Evolutionary conservation across 1,284 basidiomycete genomes (phyloP).

Genomic region (Takashimella koratensis): DNA sequence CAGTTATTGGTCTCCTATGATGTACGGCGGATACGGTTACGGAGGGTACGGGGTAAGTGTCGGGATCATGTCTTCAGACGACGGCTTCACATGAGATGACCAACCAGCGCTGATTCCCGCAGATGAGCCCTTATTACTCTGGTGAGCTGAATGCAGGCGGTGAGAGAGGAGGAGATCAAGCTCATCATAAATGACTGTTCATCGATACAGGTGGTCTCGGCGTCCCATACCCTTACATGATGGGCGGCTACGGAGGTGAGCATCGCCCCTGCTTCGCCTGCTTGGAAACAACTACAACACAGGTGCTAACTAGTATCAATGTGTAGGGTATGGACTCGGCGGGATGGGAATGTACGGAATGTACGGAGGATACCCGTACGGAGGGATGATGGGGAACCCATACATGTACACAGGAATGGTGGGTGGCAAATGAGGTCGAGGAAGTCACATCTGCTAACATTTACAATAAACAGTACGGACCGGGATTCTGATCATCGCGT

Average conservation of each 20-base stretch:
- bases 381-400: slow-evolving; percentile 21
- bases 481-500: slow-evolving; percentile 5
- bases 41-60: background rate
- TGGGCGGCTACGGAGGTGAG: slow-evolving; percentile 4
- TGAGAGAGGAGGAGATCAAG: background rate
- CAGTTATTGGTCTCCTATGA: background rate
- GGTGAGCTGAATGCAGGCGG: background rate
- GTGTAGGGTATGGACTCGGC: slow-evolving; percentile 23
- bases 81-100: no score
- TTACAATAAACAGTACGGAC: slow-evolving; percentile 6
- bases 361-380: slow-evolving; percentile 23
- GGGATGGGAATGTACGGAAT: slow-evolving; percentile 6
- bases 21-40: background rate
- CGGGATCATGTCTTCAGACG: no score
- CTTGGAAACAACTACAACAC: background rate
- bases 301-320: slow-evolving; percentile 19
- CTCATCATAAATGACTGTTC: background rate
- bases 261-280: background rate
- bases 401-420: slow-evolving; percentile 36
- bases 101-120: no score
- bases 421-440: no score
- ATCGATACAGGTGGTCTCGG: background rate
- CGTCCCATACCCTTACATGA: slow-evolving; percentile 6
- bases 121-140: background rate
- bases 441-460: no score